A percentile compares a stretch with the other conserved stretches of the same genome.
These are phyloP conservation scores for Gentiana macrophylla DNA, from an alignment of 257 asterid species.

Conservation along the genomic window DNA sequence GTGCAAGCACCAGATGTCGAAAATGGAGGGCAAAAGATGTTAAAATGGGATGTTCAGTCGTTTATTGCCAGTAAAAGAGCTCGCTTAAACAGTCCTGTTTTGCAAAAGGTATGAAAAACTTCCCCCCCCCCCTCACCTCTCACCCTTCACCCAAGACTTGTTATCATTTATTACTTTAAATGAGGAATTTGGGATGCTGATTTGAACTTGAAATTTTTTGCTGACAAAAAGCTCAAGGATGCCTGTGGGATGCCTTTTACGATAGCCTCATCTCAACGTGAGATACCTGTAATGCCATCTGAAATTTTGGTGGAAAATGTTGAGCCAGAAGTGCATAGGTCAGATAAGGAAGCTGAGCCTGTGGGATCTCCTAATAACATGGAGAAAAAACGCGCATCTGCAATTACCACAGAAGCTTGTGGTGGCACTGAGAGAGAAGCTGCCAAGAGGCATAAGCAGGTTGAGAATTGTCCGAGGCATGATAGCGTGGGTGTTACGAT, in stretches of 20 bases:
- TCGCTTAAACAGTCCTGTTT: conserved; percentile 15
- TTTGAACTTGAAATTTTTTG: conserved; percentile 13
- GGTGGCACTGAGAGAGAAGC: conserved; percentile 17
- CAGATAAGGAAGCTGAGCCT: too few relatives aligned
- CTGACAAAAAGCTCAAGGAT: conserved; percentile 42
- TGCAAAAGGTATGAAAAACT: conserved; percentile 34
- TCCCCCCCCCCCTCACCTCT: neutral
- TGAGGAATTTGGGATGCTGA: neutral
- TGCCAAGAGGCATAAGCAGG: conserved; percentile 36
- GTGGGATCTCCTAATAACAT: too few relatives aligned
- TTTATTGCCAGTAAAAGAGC: conserved; percentile 40
- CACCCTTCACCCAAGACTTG: too few relatives aligned
- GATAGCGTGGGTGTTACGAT: conserved; percentile 9
- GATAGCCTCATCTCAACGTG: too few relatives aligned
- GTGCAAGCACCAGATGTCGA: conserved; percentile 20
- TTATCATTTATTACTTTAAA: too few relatives aligned
- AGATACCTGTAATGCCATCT: conserved; percentile 22
- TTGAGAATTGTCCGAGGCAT: conserved; percentile 5
- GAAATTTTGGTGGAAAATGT: conserved; percentile 13
- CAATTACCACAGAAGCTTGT: conserved; percentile 13
- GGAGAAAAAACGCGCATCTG: neutral
- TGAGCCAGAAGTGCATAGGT: too few relatives aligned
- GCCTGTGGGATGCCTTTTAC: conserved; percentile 3
- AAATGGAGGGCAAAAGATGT: conserved; percentile 26
- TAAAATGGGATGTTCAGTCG: conserved; percentile 47